A percentile compares a stretch with the other conserved stretches of the same genome.
phyloP scores from a whole-genome alignment of 768 basidiomycete species.

The Cystobasidium onofrii region DNA sequence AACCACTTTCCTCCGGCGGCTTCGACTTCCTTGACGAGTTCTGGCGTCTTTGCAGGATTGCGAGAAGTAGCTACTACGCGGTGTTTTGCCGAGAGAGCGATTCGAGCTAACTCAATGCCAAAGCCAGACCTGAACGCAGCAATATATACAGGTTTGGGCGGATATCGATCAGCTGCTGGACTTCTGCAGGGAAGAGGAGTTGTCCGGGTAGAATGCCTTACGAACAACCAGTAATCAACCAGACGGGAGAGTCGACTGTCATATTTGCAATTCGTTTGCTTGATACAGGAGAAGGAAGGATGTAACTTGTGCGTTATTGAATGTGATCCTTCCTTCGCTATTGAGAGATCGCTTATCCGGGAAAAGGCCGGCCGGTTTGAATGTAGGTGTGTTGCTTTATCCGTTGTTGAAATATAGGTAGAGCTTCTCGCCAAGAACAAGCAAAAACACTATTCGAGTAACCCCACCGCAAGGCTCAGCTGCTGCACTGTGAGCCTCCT shows the following conservation, averaged over 20 bases:
- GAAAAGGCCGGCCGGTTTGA: neutral
- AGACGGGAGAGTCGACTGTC: neutral
- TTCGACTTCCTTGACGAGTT: constrained; percentile 5
- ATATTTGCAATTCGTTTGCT: neutral
- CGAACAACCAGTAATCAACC: constrained; percentile 6
- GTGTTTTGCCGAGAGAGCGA: neutral
- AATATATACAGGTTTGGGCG: too few relatives aligned
- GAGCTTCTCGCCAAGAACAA: too few relatives aligned
- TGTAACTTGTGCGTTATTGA: too few relatives aligned
- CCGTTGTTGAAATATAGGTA: too few relatives aligned
- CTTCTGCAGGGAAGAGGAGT: too few relatives aligned
- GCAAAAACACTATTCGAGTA: too few relatives aligned
- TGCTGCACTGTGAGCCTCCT: too few relatives aligned
- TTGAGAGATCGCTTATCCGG: neutral
- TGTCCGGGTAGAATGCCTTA: neutral
- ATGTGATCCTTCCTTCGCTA: too few relatives aligned
- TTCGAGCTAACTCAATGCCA: neutral
- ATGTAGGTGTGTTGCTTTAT: too few relatives aligned
- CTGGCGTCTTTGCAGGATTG: neutral
- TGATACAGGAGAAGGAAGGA: too few relatives aligned
- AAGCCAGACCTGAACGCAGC: neutral
- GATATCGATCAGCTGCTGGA: too few relatives aligned
- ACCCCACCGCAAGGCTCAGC: too few relatives aligned
- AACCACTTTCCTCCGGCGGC: neutral
- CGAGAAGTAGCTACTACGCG: neutral